phyloP scores from a whole-genome alignment of 257 asterid genomes.

The Haberlea rhodopensis region DNA sequence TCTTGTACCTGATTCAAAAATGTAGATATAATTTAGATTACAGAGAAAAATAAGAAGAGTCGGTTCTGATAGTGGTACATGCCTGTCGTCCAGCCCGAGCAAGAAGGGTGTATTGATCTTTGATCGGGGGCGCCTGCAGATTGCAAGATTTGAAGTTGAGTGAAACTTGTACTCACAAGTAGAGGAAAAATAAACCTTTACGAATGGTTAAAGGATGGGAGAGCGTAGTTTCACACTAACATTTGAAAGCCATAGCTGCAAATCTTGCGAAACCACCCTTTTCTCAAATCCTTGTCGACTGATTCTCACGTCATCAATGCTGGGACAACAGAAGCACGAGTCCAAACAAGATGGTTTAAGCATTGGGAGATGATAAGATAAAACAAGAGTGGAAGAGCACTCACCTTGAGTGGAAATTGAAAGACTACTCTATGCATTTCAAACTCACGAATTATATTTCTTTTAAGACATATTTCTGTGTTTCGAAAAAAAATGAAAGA shows the following conservation, averaged over 20 bases:
- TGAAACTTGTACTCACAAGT: background rate
- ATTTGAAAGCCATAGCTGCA: slow-evolving; percentile 98
- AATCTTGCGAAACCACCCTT: slow-evolving; percentile 90
- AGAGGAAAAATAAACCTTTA: background rate
- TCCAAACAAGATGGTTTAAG: background rate
- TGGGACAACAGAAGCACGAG: slow-evolving; percentile 25
- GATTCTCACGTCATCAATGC: slow-evolving; percentile 60
- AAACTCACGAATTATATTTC: too few species aligned
- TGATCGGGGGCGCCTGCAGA: slow-evolving; percentile 70
- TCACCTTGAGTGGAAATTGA: too few species aligned
- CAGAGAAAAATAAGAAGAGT: background rate
- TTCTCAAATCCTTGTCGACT: slow-evolving; percentile 92
- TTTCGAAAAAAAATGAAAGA: too few species aligned
- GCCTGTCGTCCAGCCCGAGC: slow-evolving; percentile 99
- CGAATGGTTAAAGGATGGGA: background rate
- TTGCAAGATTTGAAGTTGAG: slow-evolving; percentile 7
- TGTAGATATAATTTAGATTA: background rate
- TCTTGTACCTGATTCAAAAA: slow-evolving; percentile 70
- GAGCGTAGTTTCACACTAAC: slow-evolving; percentile 39
- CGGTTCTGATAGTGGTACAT: slow-evolving; percentile 4
- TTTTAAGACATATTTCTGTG: too few species aligned
- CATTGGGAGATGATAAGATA: background rate
- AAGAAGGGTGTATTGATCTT: slow-evolving; percentile 75
- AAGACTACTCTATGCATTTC: too few species aligned
- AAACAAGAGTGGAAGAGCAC: background rate